Evolutionary conservation across 163 green algal genomes (phyloP), one percentile per base, ranked within the genome.

Genomic region (Coccomyxa subellipsoidea): DNA sequence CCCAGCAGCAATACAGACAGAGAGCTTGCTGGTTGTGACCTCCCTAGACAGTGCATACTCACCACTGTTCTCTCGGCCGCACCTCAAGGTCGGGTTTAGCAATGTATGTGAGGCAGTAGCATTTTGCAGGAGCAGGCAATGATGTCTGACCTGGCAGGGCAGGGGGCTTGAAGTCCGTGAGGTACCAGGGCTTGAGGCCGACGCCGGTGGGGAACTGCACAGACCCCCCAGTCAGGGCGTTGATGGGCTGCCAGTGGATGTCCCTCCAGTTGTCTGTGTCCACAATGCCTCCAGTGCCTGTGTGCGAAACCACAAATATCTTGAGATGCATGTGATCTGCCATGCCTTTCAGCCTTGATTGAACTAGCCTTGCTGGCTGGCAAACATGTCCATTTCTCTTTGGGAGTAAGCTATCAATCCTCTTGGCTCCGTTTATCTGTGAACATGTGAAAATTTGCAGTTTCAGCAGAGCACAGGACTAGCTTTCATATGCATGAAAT

Each of bases 161-260:
- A n/a, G 66, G 70, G 8, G 31, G 2, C 32, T 38, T 7, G 27
- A 47, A 39, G 70, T 31, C 70, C 32, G 21, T 15, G 15, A 80
- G 27, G 29, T 79, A 83, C 79, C 79, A 83, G 37, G 79, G 79
- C n/a, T 34, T 71, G 9, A 83, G 32, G 25, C 79, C 69, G 1
- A 83, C 32, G 66, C 79, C 79, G 18, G 66, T 71, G 23, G 36
- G 69, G 38, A 72, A 83, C 27, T 79, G 25, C 36, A 31, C 6
- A 29, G 79, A 73, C 10, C 79, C 79, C 8, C 79, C 79, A 6
- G 79, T 83, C 38, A 83, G 29, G n/a, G 79, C 66, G 25, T 72
- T n/a, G 21, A 83, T 79, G 54, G 76, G 59, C 27, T 71, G 27
- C 79, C 79, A 83, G 31, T 40, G 0, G 36, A 83, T 83, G 79